Conservation (phyloP, 2,329 filamentous ascomycete species). For the Venturiaceae sp. region DNA sequence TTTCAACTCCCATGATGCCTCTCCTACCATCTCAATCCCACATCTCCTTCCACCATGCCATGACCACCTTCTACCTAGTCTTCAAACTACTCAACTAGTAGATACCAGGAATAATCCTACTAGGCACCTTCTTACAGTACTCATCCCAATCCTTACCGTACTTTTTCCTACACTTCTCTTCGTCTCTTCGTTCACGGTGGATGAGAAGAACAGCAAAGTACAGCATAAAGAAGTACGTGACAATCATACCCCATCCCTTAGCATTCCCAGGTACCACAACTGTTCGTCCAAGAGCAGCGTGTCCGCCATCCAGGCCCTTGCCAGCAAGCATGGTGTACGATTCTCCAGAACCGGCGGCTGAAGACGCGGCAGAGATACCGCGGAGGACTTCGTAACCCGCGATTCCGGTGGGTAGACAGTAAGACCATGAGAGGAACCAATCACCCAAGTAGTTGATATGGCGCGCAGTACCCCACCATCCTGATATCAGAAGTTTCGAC, state of each 20-base stretch:
- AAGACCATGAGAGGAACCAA: conserved; percentile 90
- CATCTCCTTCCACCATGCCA: too few relatives aligned
- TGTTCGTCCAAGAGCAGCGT: conserved; percentile 46
- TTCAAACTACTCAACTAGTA: conserved; percentile 44
- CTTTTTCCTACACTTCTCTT: conserved; percentile 83
- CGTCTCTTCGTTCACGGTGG: conserved; percentile 78
- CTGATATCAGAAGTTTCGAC: conserved; percentile 69
- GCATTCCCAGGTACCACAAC: conserved; percentile 63
- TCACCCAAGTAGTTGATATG: conserved; percentile 97
- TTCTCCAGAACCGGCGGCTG: conserved; percentile 22
- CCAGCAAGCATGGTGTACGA: conserved; percentile 29
- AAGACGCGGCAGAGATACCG: conserved; percentile 40
- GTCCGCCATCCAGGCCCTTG: conserved; percentile 27
- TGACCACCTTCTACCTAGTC: too few relatives aligned
- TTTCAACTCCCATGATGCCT: neutral
- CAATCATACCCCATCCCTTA: conserved; percentile 72
- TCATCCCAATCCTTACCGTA: conserved; percentile 88
- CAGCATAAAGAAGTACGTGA: conserved; percentile 90
- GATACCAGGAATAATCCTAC: conserved; percentile 72
- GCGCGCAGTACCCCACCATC: conserved; percentile 87
- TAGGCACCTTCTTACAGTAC: conserved; percentile 76
- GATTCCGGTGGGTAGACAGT: conserved; percentile 75
- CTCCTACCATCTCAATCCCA: too few relatives aligned
- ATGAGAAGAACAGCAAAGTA: conserved; percentile 85
- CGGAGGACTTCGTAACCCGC: conserved; percentile 53